Base-by-base conservation (phyloP, 306 rosid species). In the Morella rubra region DNA sequence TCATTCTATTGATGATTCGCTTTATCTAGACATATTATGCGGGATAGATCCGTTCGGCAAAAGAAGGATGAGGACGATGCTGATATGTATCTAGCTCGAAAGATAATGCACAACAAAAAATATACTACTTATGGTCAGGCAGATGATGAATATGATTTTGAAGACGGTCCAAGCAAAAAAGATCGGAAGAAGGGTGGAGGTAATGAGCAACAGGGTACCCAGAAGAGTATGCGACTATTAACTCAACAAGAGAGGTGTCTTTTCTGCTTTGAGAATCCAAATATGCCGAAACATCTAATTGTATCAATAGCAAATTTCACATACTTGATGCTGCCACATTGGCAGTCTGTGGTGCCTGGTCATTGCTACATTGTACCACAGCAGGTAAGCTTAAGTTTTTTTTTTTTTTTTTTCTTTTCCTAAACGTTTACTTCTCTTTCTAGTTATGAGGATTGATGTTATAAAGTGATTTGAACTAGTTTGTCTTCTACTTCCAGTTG, bases 101-200 rank as follows among this genome's bases (percentile, higher is more conserved):
- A 73, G 60, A 95, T 92, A 61, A 85, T 85, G 92, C 92, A 83
- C 80, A 95, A 95, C 87, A 92, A 92, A 81, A 80, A 77, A 61
- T 95, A 80, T 76, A 95, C 75, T 49, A 76, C 84, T 59, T 85
- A 86, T 55, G 83, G 88, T 52, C 96, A 47, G 75, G 96, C 90
- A 46, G 98, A 95, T 80, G 96, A 94, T 83, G 98, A 92, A 77
- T 95, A 92, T 81, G 98, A 95, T 72, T 85, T 64, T 84, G 97
- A 90, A 73, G 92, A 76, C 55, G 89, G 87, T 75, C 91, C 85
- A 78, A 77, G 86, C 69, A 90, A 70, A 81, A 92, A 88, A 82
- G 83, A 80, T 46, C 81, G 75, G 82, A 90, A 88, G 86, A 93
- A 91, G 71, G 84, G 77, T 74, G 90, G 80, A 14, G 81, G 80